These are phyloP conservation scores for Nemania sp. DNA, from an alignment of 2,329 filamentous ascomycete species.

Conservation along the genomic window DNA sequence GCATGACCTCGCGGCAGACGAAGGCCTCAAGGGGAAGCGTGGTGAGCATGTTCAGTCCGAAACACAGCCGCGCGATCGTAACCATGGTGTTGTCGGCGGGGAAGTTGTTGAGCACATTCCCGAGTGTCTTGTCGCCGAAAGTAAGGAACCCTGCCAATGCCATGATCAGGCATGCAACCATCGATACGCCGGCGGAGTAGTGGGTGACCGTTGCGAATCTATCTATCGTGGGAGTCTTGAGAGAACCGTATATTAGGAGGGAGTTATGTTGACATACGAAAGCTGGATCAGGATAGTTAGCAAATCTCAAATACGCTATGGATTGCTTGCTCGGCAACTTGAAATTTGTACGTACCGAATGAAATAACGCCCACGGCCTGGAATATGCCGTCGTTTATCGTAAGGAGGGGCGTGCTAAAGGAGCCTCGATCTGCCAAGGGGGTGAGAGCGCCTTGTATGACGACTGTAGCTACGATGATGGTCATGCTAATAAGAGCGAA, in stretches of 20 bases:
- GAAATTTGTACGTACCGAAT: slow-evolving; percentile 66
- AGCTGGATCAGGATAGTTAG: slow-evolving; percentile 48
- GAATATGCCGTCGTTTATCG: slow-evolving; percentile 86
- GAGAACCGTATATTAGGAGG: slow-evolving; percentile 93
- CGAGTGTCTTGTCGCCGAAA: slow-evolving; percentile 88
- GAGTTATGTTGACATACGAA: slow-evolving; percentile 90
- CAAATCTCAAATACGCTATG: not conserved
- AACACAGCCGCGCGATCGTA: slow-evolving; percentile 91
- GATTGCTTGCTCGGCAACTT: not conserved
- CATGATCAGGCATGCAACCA: slow-evolving; percentile 88
- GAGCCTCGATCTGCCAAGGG: slow-evolving; percentile 72
- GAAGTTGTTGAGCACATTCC: slow-evolving; percentile 98
- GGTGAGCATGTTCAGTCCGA: slow-evolving; percentile 98
- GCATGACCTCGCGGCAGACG: slow-evolving; percentile 95
- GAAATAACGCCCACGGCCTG: slow-evolving; percentile 98
- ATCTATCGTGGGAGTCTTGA: slow-evolving; percentile 92
- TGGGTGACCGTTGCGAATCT: slow-evolving; percentile 93
- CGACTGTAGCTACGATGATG: slow-evolving; percentile 83
- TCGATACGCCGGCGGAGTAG: slow-evolving; percentile 86
- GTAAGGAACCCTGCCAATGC: slow-evolving; percentile 87
- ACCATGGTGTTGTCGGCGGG: slow-evolving; percentile 88
- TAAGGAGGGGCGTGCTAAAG: slow-evolving; percentile 69
- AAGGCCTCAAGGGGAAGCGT: slow-evolving; percentile 96
- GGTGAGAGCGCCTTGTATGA: slow-evolving; percentile 79
- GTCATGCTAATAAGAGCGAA: slow-evolving; percentile 91